phyloP scores from a whole-genome alignment of 2,329 filamentous ascomycete species.

The Colletotrichum siamense region DNA sequence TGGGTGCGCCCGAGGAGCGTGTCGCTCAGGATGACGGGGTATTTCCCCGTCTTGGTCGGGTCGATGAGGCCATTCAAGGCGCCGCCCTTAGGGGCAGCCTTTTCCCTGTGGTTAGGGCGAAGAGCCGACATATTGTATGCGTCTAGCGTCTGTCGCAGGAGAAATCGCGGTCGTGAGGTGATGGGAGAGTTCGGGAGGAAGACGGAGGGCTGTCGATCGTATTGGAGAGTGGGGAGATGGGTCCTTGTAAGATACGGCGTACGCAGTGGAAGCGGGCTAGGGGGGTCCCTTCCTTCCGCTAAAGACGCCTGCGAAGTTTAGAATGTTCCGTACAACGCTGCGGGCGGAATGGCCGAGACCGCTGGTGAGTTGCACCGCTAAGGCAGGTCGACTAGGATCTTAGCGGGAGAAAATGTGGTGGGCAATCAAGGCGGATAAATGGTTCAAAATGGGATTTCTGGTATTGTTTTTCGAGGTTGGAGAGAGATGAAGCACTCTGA shows the following conservation, averaged over 20 bases:
- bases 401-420: neutral
- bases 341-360: constrained; percentile 16
- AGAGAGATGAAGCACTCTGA: neutral
- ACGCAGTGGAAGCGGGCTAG: neutral
- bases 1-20: constrained; percentile 60
- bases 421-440: neutral
- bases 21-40: constrained; percentile 69
- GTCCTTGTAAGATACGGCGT: neutral
- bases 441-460: neutral
- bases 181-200: neutral
- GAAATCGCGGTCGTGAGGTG: neutral
- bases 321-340: neutral
- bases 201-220: constrained; percentile 3
- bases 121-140: constrained; percentile 21
- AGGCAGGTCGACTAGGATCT: constrained; percentile 3
- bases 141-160: neutral
- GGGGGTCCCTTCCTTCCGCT: neutral
- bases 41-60: constrained; percentile 65
- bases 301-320: constrained; percentile 7
- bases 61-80: constrained; percentile 51
- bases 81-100: constrained; percentile 15
- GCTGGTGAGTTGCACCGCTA: constrained; percentile 13
- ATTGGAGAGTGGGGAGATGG: constrained; percentile 11
- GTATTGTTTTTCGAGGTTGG: neutral
- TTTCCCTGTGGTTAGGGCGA: constrained; percentile 23